These are phyloP conservation scores for Axilococcus clingmanii DNA, from an alignment of 139 green algal species.

Conservation along the genomic window DNA sequence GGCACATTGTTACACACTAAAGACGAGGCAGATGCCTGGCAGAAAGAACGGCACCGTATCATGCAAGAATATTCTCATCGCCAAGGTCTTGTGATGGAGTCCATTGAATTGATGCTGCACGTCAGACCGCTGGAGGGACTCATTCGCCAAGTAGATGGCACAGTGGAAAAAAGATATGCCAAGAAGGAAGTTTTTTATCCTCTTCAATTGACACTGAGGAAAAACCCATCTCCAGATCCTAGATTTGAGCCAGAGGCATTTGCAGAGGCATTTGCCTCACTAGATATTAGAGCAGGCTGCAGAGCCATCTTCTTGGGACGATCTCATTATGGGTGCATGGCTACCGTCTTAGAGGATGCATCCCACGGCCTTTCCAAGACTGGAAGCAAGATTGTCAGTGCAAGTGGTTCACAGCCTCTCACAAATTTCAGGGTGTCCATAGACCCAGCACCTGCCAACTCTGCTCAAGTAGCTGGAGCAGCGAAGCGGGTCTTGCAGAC, in stretches of 20 bases:
- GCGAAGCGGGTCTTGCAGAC: constrained; percentile 29
- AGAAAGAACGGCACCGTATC: constrained; percentile 26
- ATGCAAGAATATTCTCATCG: constrained; percentile 25
- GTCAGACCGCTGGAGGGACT: constrained; percentile 59
- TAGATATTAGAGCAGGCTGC: constrained; percentile 21
- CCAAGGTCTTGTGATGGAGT: constrained; percentile 46
- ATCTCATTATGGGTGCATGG: constrained; percentile 67
- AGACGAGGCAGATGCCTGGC: constrained; percentile 6
- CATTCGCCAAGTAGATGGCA: constrained; percentile 59
- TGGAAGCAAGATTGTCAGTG: neutral
- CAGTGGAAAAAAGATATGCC: constrained; percentile 67
- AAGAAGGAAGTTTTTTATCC: constrained; percentile 53
- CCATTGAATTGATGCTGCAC: constrained; percentile 46
- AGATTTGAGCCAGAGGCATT: constrained; percentile 20
- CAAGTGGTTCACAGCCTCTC: constrained; percentile 6
- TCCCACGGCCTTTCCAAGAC: constrained; percentile 17
- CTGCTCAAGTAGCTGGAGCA: constrained; percentile 11
- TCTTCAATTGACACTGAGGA: constrained; percentile 31
- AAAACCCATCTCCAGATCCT: constrained; percentile 39
- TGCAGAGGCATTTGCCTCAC: constrained; percentile 1
- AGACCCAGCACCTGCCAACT: constrained; percentile 14
- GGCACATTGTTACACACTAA: neutral
- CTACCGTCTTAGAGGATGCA: constrained; percentile 47
- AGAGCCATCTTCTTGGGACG: constrained; percentile 58
- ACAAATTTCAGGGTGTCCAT: constrained; percentile 24